Evolutionary conservation across 768 basidiomycete species (phyloP).

Genomic region (Coprinellus aureogranulatus): DNA sequence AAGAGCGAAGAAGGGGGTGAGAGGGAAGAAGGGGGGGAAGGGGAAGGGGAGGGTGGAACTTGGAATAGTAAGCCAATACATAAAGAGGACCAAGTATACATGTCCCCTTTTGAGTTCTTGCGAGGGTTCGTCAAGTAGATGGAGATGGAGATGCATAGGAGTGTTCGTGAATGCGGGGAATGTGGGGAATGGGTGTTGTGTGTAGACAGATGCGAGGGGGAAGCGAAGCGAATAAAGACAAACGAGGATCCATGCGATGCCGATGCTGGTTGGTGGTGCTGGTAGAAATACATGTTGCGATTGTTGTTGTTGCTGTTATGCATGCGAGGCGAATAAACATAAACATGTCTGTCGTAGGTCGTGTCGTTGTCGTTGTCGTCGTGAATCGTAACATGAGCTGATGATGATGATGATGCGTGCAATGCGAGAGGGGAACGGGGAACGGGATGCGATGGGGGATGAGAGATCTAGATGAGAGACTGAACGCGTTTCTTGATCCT

Average conservation of each 20-base stretch:
- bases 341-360: neutral
- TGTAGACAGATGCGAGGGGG: neutral
- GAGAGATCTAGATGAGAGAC: conserved; percentile 15
- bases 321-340: neutral
- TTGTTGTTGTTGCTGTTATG: neutral
- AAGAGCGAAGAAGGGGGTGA: too few relatives aligned
- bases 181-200: neutral
- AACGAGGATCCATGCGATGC: neutral
- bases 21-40: too few relatives aligned
- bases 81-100: too few relatives aligned
- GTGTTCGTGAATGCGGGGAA: neutral
- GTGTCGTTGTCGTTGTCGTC: conserved; percentile 8
- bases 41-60: too few relatives aligned
- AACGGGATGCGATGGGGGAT: neutral
- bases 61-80: too few relatives aligned
- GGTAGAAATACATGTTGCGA: conserved; percentile 11
- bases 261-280: neutral
- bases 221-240: neutral
- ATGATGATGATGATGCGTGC: neutral
- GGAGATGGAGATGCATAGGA: neutral
- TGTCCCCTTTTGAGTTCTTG: too few relatives aligned
- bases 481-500: conserved; percentile 30
- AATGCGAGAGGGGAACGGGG: neutral
- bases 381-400: neutral
- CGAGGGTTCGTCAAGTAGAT: too few relatives aligned